Conservation (phyloP, 1,139 yeast genomes). For the Zygoascus hellenicus region DNA sequence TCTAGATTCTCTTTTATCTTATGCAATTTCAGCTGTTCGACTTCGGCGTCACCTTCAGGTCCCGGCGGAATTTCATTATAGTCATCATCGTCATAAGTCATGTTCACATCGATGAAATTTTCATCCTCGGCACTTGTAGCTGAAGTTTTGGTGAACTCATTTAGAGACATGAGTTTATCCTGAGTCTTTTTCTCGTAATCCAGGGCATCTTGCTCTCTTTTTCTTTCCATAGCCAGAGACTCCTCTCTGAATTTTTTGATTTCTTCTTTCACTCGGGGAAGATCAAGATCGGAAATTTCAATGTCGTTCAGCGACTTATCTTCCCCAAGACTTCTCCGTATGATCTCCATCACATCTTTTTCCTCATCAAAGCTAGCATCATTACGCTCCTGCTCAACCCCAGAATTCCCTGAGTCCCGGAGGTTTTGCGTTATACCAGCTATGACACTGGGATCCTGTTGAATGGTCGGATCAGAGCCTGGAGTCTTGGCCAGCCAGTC, state of each 20-base stretch:
- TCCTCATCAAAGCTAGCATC: constrained; percentile 2
- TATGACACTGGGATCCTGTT: constrained; percentile 7
- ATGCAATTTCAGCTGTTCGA: constrained; percentile 15
- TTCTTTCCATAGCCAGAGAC: constrained; percentile 25
- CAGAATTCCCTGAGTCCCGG: neutral
- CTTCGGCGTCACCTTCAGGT: constrained; percentile 20
- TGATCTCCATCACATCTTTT: constrained; percentile 9
- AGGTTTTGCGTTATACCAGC: neutral
- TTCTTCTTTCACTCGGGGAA: constrained; percentile 28
- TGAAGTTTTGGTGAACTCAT: constrained; percentile 2
- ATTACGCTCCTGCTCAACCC: neutral
- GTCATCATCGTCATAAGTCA: constrained; percentile 9
- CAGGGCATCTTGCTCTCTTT: constrained; percentile 21
- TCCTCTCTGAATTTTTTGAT: constrained; percentile 32
- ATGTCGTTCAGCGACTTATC: constrained; percentile 10
- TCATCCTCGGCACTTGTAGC: neutral
- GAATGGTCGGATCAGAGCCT: constrained; percentile 7
- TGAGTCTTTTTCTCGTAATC: constrained; percentile 22
- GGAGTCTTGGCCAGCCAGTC: constrained; percentile 7
- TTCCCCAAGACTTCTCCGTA: constrained; percentile 6
- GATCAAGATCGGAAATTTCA: constrained; percentile 22
- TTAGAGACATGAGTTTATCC: constrained; percentile 11
- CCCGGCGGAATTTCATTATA: constrained; percentile 17
- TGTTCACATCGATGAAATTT: constrained; percentile 2
- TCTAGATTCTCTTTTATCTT: constrained; percentile 18